These are phyloP conservation scores for Schizothecium vesticola DNA, from an alignment of 495 filamentous ascomycete species.

Conservation along the genomic window DNA sequence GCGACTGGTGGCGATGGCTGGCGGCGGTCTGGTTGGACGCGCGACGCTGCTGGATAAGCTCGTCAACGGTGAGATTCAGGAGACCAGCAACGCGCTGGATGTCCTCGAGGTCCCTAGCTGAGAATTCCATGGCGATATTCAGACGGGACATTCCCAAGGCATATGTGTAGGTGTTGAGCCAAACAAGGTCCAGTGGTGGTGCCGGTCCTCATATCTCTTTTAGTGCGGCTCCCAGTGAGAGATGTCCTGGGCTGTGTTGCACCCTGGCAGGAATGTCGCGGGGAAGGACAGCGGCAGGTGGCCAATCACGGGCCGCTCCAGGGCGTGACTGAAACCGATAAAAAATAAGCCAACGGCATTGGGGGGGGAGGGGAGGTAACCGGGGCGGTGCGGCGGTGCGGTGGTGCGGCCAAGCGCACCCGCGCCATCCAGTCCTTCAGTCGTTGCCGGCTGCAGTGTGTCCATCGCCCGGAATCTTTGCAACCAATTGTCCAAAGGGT, in stretches of 20 bases:
- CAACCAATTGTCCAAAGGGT: conserved; percentile 18
- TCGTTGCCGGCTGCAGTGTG: conserved; percentile 10
- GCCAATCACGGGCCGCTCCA: conserved; percentile 18
- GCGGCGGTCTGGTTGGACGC: neutral
- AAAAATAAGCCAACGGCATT: conserved; percentile 20
- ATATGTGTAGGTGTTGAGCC: neutral
- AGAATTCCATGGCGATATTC: conserved; percentile 22
- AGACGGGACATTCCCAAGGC: neutral
- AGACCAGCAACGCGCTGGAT: conserved; percentile 28
- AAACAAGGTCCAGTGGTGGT: neutral
- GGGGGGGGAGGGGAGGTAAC: conserved; percentile 7
- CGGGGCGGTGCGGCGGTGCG: neutral
- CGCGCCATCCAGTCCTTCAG: conserved; percentile 6
- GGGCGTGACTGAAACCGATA: conserved; percentile 24
- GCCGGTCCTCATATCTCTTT: conserved; percentile 16
- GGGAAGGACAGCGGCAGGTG: conserved; percentile 5
- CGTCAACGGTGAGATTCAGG: conserved; percentile 26
- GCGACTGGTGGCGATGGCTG: neutral
- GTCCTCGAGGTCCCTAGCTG: conserved; percentile 21
- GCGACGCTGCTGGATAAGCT: conserved; percentile 24
- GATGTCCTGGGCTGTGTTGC: neutral
- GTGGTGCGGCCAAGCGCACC: conserved; percentile 15
- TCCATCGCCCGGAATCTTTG: conserved; percentile 5
- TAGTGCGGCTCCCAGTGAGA: conserved; percentile 17
- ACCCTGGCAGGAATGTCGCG: conserved; percentile 13